Evolutionary conservation across 768 basidiomycete species (phyloP), one percentile per base, ranked within the genome.

Genomic region (Phlebiopsis flavidoalba): DNA sequence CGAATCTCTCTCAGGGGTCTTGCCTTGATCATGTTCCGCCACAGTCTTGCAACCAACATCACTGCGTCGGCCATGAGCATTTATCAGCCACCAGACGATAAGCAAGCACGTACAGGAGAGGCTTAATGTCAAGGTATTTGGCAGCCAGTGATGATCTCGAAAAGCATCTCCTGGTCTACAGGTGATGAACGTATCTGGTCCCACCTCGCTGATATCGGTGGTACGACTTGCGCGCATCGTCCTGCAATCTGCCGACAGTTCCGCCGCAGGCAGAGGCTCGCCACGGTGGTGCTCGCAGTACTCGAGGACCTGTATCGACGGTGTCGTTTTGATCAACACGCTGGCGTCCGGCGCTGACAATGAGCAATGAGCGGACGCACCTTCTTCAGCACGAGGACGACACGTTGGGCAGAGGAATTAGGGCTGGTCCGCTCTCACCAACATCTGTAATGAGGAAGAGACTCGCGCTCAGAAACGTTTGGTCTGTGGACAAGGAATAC

Each of bases 1-100:
- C 96, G 89, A 67, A 99, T 98, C 78, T 98, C 97, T n/a, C 74
- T 98, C 97, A 22, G 97, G 97, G 3, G 95, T 96, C 84, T 99
- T 99, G 36, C 97, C 80, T 99, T 98, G 84, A 99, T 98, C 97
- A 98, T 99, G 83, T 98, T 98, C n/a, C 14, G 97, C 97, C 5
- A 97, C 95, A 3, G 94, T 97, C 82, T 97, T 96, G 85, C 95
- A 97, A 1, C 95, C 95, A 61, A 97, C 93, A 70, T 97, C 95
- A 66, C 94, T 96, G 65, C 11, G 24, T 37, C 21, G 15, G 37
- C 33, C 19, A 51, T 52, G 2, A 45, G 40, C 12, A 22, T 40
- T 21, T 33, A 49, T 17, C 17, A n/a, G 4, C 22, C 43, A 66
- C 24, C 58, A 63, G 36, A n/a, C 54, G 31, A 31, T 17, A 52